Base-by-base conservation (phyloP, 2,329 filamentous ascomycete genomes). In the Ophiostoma novo-ulmi region DNA sequence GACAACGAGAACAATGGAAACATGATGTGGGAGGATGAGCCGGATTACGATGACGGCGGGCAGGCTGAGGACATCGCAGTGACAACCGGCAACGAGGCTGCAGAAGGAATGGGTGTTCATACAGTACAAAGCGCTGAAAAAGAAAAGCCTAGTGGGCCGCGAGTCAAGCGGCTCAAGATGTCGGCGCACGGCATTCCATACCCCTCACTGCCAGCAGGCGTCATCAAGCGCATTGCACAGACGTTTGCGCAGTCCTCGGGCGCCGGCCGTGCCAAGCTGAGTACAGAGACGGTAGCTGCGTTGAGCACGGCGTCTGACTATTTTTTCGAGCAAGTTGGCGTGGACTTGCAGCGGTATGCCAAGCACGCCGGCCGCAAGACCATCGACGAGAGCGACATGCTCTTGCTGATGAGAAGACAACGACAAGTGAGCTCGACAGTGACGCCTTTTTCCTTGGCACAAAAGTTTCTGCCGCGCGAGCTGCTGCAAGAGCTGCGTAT, bases 281-380 rank as follows among this genome's bases (percentile, higher is more conserved):
- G 85, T 71, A 88, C 90, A 65, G 91, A 95, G 69, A 89, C 91
- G 1, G 81, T 97, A 52, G 85, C 86, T 39, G 89, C 90, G 5
- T 87, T 97, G 70, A 88, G 90, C 76, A 89, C 93, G 77, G 92
- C 93, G 0, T 91, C 91, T 2, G 92, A 96, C 73, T 95, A 92
- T 90, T 97, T 93, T 79, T 97, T 97, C 78, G 92, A 96, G 80
- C 93, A 97, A 79, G 82, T 91, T 2, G 88, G 91, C 67, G 91
- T 93, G 72, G 93, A 97, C 77, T 80, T 97, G 70, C 87, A 87
- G 14, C 89, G 89, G 2, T 97, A 94, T 78, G 91, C 93, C 22
- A 85, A 88, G 72, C 93, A 97, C 78, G 93, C 91, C 5, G 90
- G 91, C 41, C 87, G 93, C 41, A 95, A 91, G 79, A 93, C 89